Conservation (phyloP, 179 eudicot species). For the Camellia oleifera region DNA sequence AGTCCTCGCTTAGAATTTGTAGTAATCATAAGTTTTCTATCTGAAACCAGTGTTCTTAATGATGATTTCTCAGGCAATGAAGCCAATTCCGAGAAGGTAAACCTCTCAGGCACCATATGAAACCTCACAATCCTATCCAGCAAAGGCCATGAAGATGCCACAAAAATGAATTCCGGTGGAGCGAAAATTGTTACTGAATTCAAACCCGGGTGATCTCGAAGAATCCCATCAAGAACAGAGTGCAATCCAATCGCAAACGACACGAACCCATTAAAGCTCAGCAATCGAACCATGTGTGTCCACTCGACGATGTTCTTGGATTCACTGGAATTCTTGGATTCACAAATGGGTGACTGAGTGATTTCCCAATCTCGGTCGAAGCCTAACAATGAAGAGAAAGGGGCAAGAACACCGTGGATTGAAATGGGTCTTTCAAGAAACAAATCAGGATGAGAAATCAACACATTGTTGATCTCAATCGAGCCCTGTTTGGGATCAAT, state of each 20-base stretch:
- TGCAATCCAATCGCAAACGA: constrained; percentile 54
- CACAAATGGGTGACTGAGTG: constrained; percentile 31
- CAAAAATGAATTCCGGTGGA: constrained; percentile 41
- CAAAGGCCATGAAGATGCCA: constrained; percentile 35
- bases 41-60: constrained; percentile 38
- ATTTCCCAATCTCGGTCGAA: constrained; percentile 19
- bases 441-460: constrained; percentile 56
- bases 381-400: constrained; percentile 30
- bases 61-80: constrained; percentile 31
- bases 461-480: constrained; percentile 44
- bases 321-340: neutral
- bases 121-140: constrained; percentile 46
- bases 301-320: constrained; percentile 24
- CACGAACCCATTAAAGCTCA: constrained; percentile 40
- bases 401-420: constrained; percentile 51
- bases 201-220: constrained; percentile 38
- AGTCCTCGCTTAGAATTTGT: constrained; percentile 20
- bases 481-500: neutral
- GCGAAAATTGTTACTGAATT: constrained; percentile 45
- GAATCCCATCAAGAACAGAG: constrained; percentile 41
- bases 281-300: constrained; percentile 27
- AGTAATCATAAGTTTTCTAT: constrained; percentile 30
- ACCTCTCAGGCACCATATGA: constrained; percentile 42
- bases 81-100: constrained; percentile 30
- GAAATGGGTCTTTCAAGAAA: constrained; percentile 44